Conservation (phyloP, 345 rosid species). For the Hibiscus syriacus region DNA sequence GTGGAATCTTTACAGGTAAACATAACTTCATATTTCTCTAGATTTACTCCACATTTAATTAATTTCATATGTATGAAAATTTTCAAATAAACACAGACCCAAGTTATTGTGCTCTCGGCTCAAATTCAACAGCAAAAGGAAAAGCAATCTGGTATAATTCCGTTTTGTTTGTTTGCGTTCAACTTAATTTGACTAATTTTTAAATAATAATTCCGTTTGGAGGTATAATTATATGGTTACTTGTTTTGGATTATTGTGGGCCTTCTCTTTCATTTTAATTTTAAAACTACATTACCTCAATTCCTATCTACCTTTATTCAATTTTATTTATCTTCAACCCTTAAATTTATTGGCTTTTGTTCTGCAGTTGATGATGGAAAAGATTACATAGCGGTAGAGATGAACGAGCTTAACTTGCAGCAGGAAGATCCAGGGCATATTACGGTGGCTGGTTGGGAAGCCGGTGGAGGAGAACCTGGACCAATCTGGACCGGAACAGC, state of each 20-base stretch:
- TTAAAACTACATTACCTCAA: no score
- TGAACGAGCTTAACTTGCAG: not conserved
- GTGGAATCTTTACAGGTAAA: conserved; percentile 25
- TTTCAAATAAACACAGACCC: conserved; percentile 7
- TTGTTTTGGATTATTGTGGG: not conserved
- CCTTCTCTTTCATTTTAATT: not conserved
- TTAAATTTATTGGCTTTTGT: no score
- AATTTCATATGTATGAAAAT: not conserved
- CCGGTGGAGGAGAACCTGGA: not conserved
- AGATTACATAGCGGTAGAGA: not conserved
- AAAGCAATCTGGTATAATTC: not conserved
- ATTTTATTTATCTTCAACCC: no score
- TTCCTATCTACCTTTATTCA: no score
- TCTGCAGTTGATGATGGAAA: not conserved
- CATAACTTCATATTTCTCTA: not conserved
- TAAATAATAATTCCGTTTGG: not conserved
- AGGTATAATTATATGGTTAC: not conserved
- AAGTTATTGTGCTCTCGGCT: conserved; percentile 15
- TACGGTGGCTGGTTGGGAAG: not conserved
- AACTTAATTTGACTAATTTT: not conserved
- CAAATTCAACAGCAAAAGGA: conserved; percentile 12
- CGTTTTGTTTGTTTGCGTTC: conserved; percentile 1
- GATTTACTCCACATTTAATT: not conserved
- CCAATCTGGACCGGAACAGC: not conserved
- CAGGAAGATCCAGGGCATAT: not conserved